Evolutionary conservation across 345 rosid genomes (phyloP).

Genomic region (Euphorbia tirucalli): DNA sequence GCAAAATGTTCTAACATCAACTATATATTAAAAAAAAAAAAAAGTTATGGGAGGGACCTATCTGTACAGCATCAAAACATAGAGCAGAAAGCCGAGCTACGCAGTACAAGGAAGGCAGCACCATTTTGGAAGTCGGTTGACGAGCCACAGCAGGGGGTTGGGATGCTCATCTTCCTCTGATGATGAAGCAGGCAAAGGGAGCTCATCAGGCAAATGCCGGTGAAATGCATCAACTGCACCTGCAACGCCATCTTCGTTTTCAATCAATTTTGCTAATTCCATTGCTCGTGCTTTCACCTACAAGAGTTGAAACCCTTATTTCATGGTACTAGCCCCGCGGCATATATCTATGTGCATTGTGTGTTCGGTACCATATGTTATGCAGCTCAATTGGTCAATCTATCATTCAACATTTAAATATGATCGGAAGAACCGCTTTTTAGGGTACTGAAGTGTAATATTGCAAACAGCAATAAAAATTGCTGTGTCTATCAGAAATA

Average conservation of each 20-base stretch:
- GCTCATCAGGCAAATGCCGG: slow-evolving; percentile 68
- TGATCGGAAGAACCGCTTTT: neutral
- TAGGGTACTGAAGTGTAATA: neutral
- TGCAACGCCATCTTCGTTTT: slow-evolving; percentile 92
- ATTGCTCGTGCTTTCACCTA: slow-evolving; percentile 76
- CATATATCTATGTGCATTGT: neutral
- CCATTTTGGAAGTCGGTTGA: slow-evolving; percentile 56
- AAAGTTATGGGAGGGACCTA: no score
- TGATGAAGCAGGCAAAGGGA: slow-evolving; percentile 48
- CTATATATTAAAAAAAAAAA: no score
- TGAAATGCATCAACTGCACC: slow-evolving; percentile 91
- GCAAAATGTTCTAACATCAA: neutral
- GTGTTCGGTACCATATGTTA: neutral
- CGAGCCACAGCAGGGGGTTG: slow-evolving; percentile 59
- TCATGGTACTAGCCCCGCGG: no score
- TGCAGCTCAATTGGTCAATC: neutral
- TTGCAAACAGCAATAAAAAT: no score
- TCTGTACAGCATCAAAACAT: no score
- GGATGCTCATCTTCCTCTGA: slow-evolving; percentile 47
- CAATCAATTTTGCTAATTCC: slow-evolving; percentile 70
- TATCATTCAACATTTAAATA: neutral
- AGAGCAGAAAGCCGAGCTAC: slow-evolving; percentile 20
- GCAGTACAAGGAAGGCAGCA: slow-evolving; percentile 61
- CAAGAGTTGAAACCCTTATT: neutral
- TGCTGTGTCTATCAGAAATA: slow-evolving; percentile 23